Percentiles rank a stretch among this genome's conserved stretches.
These are phyloP conservation scores for Catharanthus roseus DNA, from an alignment of 257 asterid species.

Conservation along the genomic window DNA sequence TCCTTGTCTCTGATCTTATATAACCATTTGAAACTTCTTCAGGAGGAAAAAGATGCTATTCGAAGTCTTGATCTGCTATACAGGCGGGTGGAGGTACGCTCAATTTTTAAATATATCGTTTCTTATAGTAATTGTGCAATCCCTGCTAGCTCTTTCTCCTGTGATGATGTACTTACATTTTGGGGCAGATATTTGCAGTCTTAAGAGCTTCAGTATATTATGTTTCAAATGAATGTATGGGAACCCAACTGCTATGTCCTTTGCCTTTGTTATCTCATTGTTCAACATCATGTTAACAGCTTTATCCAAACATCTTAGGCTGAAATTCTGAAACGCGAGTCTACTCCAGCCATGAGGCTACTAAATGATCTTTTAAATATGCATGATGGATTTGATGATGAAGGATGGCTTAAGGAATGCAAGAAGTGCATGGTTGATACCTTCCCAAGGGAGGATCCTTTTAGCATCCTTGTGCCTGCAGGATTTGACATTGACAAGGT, in stretches of 20 bases:
- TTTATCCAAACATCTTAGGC: constrained; percentile 34
- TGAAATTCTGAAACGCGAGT: constrained; percentile 84
- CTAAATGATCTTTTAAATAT: constrained; percentile 76
- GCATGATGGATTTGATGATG: constrained; percentile 87
- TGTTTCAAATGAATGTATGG: background rate
- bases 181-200: background rate
- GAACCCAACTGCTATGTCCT: background rate
- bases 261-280: background rate
- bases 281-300: background rate
- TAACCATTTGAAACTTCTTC: constrained; percentile 12
- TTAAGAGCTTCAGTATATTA: background rate
- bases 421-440: constrained; percentile 74
- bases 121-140: background rate
- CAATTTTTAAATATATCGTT: background rate
- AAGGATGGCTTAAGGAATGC: constrained; percentile 80
- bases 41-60: constrained; percentile 95
- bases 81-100: constrained; percentile 85
- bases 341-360: constrained; percentile 87
- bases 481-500: constrained; percentile 93
- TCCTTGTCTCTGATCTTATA: constrained; percentile 2
- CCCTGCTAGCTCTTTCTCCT: background rate
- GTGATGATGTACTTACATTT: background rate
- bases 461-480: constrained; percentile 80
- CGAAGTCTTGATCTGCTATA: constrained; percentile 95
- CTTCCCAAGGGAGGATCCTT: constrained; percentile 94